phyloP scores from a whole-genome alignment of 2,329 filamentous ascomycete genomes.

The Botrytis hyacinthi region DNA sequence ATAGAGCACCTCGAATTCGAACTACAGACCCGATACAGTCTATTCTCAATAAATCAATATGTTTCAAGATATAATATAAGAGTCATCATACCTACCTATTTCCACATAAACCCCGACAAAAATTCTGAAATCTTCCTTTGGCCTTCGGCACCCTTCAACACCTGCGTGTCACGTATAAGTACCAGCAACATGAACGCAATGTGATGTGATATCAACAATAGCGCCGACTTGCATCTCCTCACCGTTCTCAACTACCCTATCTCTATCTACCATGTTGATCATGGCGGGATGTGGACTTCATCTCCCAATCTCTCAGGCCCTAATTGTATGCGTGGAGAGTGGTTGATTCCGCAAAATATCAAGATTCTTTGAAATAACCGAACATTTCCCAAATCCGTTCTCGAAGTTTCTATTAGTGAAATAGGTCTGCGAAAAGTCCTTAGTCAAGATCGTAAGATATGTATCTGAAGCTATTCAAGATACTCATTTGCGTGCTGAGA shows the following conservation, averaged over 20 bases:
- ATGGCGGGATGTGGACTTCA: too few species aligned
- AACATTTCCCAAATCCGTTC: rapidly evolving
- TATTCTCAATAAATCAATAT: rapidly evolving
- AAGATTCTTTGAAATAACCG: background rate
- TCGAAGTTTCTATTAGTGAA: rapidly evolving
- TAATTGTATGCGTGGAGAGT: background rate
- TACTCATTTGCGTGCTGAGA: background rate
- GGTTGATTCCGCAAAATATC: rapidly evolving
- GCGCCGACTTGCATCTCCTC: too few species aligned
- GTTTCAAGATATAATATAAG: rapidly evolving
- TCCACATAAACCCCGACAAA: rapidly evolving
- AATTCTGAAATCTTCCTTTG: background rate
- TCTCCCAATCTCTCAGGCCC: background rate
- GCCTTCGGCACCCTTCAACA: rapidly evolving
- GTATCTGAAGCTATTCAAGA: background rate
- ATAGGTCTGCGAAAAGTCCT: background rate
- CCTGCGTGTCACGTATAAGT: background rate
- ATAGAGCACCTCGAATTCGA: background rate
- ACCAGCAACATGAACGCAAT: background rate
- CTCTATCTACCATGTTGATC: too few species aligned
- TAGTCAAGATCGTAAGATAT: background rate
- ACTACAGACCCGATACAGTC: background rate
- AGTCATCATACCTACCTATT: rapidly evolving
- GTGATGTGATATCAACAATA: rapidly evolving
- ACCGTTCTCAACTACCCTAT: too few species aligned